Percentiles rank a stretch among this genome's conserved stretches.
Conservation (phyloP, 495 filamentous ascomycete species). For the Aspergillus carlsbadensis region DNA sequence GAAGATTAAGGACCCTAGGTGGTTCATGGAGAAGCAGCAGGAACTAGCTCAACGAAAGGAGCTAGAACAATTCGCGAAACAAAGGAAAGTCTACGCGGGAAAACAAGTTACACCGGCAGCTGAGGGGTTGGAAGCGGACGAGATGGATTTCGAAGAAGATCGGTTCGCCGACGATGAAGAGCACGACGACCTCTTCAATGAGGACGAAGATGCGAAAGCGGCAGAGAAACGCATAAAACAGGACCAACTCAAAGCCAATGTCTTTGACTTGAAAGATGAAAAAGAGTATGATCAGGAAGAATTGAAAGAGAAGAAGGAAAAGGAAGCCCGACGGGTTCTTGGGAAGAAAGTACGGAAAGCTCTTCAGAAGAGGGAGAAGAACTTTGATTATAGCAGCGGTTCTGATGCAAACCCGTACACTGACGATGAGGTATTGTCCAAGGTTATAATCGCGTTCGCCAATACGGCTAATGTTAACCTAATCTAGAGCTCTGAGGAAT, state of each 20-base stretch:
- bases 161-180: conserved; percentile 89
- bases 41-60: conserved; percentile 49
- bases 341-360: conserved; percentile 78
- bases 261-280: conserved; percentile 83
- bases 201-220: conserved; percentile 87
- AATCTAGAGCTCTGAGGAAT: conserved; percentile 43
- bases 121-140: conserved; percentile 57
- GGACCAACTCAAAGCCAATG: conserved; percentile 82
- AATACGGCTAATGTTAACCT: not conserved
- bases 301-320: conserved; percentile 63
- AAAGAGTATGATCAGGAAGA: conserved; percentile 83
- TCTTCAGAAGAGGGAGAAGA: conserved; percentile 79
- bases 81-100: conserved; percentile 45
- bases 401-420: conserved; percentile 76
- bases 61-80: conserved; percentile 48
- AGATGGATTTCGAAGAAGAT: conserved; percentile 65
- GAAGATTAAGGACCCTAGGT: conserved; percentile 68
- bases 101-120: conserved; percentile 34
- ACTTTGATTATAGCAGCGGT: conserved; percentile 77
- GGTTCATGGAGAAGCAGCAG: conserved; percentile 69
- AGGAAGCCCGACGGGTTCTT: conserved; percentile 61
- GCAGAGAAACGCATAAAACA: conserved; percentile 80
- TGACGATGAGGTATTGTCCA: conserved; percentile 42
- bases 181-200: conserved; percentile 71
- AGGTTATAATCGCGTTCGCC: not conserved